phyloP scores from a whole-genome alignment of 2,329 filamentous ascomycete species.

The Hypomyces perniciosus region DNA sequence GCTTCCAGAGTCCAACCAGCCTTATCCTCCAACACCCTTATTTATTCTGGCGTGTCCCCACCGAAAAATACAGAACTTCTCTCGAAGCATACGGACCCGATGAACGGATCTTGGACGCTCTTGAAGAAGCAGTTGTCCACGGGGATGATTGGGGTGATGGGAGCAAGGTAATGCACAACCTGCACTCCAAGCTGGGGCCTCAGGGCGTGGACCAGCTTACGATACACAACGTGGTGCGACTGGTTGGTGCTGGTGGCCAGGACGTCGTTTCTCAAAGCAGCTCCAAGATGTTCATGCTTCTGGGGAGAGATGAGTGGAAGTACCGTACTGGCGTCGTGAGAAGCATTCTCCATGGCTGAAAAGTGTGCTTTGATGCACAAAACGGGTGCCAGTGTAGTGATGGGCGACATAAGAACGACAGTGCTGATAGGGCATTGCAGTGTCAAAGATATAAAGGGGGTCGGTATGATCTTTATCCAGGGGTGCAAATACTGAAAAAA shows the following conservation, averaged over 20 bases:
- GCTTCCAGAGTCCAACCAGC: slow-evolving; percentile 17
- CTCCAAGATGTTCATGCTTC: slow-evolving; percentile 25
- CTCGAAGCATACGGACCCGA: slow-evolving; percentile 18
- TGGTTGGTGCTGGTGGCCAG: slow-evolving; percentile 26
- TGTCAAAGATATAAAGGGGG: too few species aligned
- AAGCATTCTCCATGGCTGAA: slow-evolving; percentile 15
- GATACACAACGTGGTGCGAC: slow-evolving; percentile 26
- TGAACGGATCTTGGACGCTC: slow-evolving; percentile 18
- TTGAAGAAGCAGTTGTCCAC: slow-evolving; percentile 20
- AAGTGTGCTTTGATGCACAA: not conserved
- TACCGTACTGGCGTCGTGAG: slow-evolving; percentile 21
- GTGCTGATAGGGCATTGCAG: too few species aligned
- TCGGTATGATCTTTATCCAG: too few species aligned
- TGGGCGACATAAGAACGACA: not conserved
- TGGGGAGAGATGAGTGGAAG: slow-evolving; percentile 32
- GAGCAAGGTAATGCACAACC: slow-evolving; percentile 14
- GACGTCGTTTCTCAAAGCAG: slow-evolving; percentile 25
- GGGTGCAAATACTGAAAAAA: too few species aligned
- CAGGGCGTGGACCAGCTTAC: slow-evolving; percentile 14
- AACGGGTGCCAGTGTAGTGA: not conserved
- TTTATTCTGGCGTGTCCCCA: slow-evolving; percentile 33
- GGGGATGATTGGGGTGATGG: slow-evolving; percentile 13
- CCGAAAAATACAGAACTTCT: slow-evolving; percentile 22
- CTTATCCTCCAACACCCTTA: slow-evolving; percentile 29
- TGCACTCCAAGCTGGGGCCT: slow-evolving; percentile 14